Evolutionary conservation across 2,329 filamentous ascomycete species (phyloP), one percentile per base, ranked within the genome.

Genomic region (Monilinia fructigena): DNA sequence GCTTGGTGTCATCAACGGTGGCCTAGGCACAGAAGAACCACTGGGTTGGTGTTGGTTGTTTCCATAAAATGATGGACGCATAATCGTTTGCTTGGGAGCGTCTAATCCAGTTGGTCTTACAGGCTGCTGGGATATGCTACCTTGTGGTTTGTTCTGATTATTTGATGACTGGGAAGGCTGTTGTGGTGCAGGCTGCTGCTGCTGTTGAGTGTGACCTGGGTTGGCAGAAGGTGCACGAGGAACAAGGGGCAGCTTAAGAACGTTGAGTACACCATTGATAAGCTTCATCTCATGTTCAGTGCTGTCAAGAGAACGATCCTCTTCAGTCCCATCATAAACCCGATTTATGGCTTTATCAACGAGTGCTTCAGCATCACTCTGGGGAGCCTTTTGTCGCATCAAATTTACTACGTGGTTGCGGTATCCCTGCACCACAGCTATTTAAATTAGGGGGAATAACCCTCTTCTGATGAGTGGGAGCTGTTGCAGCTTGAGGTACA

Each of bases 341-440:
- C 73, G 70, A 50, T 75, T 73, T 28, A 75, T 69, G 7, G 75
- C 74, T 6, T 72, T 74, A 47, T 73, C 70, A n/a, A 77, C 67
- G 48, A 76, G 68, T 20, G 68, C 70, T 56, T 74, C 73, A 6
- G 71, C 70, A 64, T 74, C 58, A 26, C 26, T 50, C 70, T 23
- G 65, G 47, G 26, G 66, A 45, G 40, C 69, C 71, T 8, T 54
- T 45, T 55, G 66, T 69, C 61, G 74, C 58, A 63, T 66, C 38
- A 42, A 18, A 42, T 38, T 61, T 11, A 74, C 50, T 10, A 76
- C 56, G 26, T 58, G 67, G 11, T 62, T 67, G 62, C 71, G 75
- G 67, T 77, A 77, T 47, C 56, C 69, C 10, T 73, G 69, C 23
- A 76, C 65, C 4, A 47, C 58, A 61, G 45, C 38, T 6, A 47